Conservation (phyloP, 306 rosid genomes). For the Dryas drummondii region DNA sequence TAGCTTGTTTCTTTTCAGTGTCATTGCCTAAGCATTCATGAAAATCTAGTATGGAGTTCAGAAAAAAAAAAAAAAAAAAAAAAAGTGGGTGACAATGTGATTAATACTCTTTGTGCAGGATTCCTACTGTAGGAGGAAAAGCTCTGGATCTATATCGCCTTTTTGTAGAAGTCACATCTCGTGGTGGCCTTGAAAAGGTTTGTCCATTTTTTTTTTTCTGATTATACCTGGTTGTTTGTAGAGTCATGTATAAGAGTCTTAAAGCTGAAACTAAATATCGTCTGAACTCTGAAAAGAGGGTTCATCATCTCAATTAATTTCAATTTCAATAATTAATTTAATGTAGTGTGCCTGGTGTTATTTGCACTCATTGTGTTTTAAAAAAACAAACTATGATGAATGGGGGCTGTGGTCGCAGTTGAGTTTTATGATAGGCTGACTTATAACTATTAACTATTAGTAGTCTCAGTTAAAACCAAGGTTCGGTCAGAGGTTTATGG, state of each 20-base stretch:
- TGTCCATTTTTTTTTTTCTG: neutral
- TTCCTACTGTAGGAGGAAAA: slow-evolving; percentile 77
- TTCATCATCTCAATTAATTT: neutral
- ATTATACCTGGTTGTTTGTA: neutral
- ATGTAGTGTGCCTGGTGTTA: neutral
- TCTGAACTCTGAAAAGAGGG: slow-evolving; percentile 25
- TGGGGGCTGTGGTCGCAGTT: neutral
- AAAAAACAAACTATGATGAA: neutral
- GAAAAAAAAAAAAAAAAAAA: slow-evolving; percentile 11
- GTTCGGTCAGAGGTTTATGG: neutral
- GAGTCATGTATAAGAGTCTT: neutral
- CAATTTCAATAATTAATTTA: neutral
- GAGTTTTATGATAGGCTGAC: neutral
- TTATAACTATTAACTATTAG: neutral
- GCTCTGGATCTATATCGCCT: slow-evolving; percentile 67
- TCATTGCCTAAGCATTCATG: neutral
- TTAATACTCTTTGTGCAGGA: slow-evolving; percentile 39
- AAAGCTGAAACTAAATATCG: slow-evolving; percentile 3
- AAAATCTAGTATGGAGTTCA: neutral
- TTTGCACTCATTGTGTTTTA: slow-evolving; percentile 13
- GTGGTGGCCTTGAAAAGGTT: slow-evolving; percentile 88
- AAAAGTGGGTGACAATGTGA: slow-evolving; percentile 12
- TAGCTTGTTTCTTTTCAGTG: neutral
- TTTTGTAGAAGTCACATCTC: slow-evolving; percentile 76
- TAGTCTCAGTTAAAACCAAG: neutral